Conservation (phyloP, 1,284 basidiomycete species). For the Spongiforma sp. region DNA sequence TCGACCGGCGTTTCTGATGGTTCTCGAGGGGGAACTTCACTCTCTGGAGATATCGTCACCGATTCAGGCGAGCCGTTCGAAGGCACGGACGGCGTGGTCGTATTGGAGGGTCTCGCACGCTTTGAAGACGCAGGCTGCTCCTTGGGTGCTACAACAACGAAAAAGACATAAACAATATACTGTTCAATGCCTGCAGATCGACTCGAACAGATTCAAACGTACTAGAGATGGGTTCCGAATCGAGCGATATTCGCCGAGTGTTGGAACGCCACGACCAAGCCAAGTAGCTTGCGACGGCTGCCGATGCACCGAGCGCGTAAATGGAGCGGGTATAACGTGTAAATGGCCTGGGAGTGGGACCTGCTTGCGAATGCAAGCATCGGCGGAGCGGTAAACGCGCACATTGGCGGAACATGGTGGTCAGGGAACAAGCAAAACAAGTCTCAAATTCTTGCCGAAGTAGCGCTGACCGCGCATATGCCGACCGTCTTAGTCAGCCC, state of each 20-base stretch:
- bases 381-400: constrained; percentile 38
- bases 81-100: constrained; percentile 6
- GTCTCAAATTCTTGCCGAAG: constrained; percentile 29
- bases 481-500: constrained; percentile 28
- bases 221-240: constrained; percentile 33
- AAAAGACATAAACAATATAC: background rate
- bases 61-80: constrained; percentile 10
- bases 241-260: constrained; percentile 29
- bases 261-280: constrained; percentile 32
- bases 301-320: constrained; percentile 36
- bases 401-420: constrained; percentile 44
- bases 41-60: constrained; percentile 1
- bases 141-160: constrained; percentile 17
- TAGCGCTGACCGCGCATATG: background rate
- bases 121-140: constrained; percentile 6
- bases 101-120: constrained; percentile 16
- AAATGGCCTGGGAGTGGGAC: constrained; percentile 15
- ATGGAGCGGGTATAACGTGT: constrained; percentile 24
- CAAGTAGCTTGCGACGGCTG: constrained; percentile 32
- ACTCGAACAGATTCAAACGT: constrained; percentile 9
- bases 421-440: constrained; percentile 4
- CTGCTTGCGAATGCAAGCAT: constrained; percentile 33
- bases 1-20: constrained; percentile 21
- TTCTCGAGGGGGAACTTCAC: constrained; percentile 2
- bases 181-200: background rate